Percentiles rank a stretch among this genome's conserved stretches.
Evolutionary conservation across 2,329 filamentous ascomycete species (phyloP).

Genomic region (Fusarium sp.): DNA sequence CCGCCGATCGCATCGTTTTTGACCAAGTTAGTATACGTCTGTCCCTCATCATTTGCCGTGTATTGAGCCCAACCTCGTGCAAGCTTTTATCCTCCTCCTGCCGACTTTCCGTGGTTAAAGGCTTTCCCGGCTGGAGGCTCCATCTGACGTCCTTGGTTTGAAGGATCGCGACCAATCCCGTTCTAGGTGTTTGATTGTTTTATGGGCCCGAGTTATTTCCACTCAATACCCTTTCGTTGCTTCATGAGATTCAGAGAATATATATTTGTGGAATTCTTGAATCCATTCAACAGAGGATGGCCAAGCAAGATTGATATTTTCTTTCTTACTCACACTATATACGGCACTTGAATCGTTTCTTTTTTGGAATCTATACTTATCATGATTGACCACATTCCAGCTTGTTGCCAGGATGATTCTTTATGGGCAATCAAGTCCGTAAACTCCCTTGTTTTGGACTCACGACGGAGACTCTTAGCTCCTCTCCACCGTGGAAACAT

Average conservation of each 20-base stretch:
- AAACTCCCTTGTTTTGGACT: not conserved
- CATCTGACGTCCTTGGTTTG: not conserved
- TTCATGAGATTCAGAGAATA: too few relatives aligned
- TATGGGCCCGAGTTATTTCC: not conserved
- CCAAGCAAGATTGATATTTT: not conserved
- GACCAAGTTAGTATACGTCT: too few relatives aligned
- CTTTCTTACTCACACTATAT: not conserved
- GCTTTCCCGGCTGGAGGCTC: slow-evolving; percentile 9
- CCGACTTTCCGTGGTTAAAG: slow-evolving; percentile 18
- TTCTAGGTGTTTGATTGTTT: not conserved
- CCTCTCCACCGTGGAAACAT: slow-evolving; percentile 12
- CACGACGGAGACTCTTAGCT: not conserved
- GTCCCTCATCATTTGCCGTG: not conserved
- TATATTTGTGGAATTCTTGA: not conserved
- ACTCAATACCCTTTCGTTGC: too few relatives aligned
- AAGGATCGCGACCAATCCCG: not conserved
- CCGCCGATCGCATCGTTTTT: not conserved
- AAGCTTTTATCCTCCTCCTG: not conserved
- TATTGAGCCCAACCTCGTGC: not conserved
- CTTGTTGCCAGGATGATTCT: not conserved
- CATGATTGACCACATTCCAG: not conserved
- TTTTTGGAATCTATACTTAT: not conserved
- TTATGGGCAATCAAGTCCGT: not conserved
- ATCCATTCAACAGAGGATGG: not conserved
- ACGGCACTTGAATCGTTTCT: not conserved